These are phyloP conservation scores for Carex sylvatica DNA, from an alignment of 202 grass and related monocot species.

Conservation along the genomic window DNA sequence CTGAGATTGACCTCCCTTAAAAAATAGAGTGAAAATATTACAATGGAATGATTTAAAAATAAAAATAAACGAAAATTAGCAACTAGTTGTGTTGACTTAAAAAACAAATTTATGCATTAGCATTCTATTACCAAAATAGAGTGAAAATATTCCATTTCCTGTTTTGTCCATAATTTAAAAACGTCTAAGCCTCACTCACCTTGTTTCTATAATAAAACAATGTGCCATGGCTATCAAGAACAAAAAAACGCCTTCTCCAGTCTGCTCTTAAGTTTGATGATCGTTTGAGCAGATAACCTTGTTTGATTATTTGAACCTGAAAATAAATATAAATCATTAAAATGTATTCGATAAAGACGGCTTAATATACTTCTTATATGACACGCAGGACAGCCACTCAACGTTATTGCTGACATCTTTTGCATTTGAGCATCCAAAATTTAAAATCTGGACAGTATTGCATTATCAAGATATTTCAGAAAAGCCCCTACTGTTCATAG, in stretches of 20 bases:
- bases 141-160: constrained; percentile 39
- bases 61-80: constrained; percentile 24
- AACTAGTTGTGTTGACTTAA: constrained; percentile 19
- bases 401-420: constrained; percentile 19
- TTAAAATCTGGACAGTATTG: background rate
- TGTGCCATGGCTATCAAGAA: constrained; percentile 98
- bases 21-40: too few species aligned
- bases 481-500: background rate
- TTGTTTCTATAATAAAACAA: constrained; percentile 93
- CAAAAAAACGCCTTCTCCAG: constrained; percentile 98
- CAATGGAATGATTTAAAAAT: background rate
- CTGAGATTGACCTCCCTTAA: constrained; percentile 55
- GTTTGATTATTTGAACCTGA: constrained; percentile 90
- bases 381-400: constrained; percentile 14
- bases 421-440: constrained; percentile 14
- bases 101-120: background rate
- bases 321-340: constrained; percentile 10
- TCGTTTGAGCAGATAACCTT: constrained; percentile 95
- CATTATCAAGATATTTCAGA: background rate
- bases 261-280: constrained; percentile 97
- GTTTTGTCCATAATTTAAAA: constrained; percentile 14
- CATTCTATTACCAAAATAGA: constrained; percentile 31
- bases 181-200: background rate
- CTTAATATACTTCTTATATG: background rate
- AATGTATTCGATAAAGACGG: background rate